A percentile compares a stretch with the other conserved stretches of the same genome.
Evolutionary conservation across 2,329 filamentous ascomycete genomes (phyloP).

Genomic region (Zalaria obscura): DNA sequence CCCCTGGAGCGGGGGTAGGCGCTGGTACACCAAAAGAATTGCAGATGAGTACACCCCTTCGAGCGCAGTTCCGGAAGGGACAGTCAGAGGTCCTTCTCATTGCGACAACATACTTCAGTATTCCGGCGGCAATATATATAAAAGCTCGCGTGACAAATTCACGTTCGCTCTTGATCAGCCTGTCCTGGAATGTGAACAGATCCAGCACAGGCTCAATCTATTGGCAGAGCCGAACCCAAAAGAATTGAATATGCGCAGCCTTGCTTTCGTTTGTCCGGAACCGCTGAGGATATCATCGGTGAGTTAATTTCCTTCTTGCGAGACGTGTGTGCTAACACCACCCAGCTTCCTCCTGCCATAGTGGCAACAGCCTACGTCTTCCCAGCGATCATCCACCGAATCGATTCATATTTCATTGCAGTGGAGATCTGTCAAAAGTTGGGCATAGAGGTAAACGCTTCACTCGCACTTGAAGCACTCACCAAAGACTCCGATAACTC

Average conservation of each 20-base stretch:
- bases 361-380: constrained; percentile 62
- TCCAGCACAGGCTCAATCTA: constrained; percentile 69
- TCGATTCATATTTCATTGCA: constrained; percentile 71
- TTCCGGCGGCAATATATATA: constrained; percentile 62
- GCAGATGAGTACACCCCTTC: constrained; percentile 42
- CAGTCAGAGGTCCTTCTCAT: constrained; percentile 23
- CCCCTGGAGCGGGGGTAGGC: constrained; percentile 40
- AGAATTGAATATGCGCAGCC: constrained; percentile 33
- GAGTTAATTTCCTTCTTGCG: constrained; percentile 22
- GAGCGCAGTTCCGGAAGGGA: constrained; percentile 48
- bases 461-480: constrained; percentile 70
- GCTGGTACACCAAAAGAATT: constrained; percentile 38
- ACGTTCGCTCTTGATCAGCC: constrained; percentile 57
- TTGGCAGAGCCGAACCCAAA: constrained; percentile 52
- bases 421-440: constrained; percentile 58
- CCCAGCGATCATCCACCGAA: constrained; percentile 69
- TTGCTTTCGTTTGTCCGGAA: constrained; percentile 55
- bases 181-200: constrained; percentile 61
- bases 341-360: constrained; percentile 53
- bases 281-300: constrained; percentile 64
- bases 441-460: constrained; percentile 47
- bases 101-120: constrained; percentile 61
- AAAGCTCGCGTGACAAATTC: constrained; percentile 37
- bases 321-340: background rate
- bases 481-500: constrained; percentile 87